Conservation (phyloP, 352 stramenopile genomes). For the Phytophthora foliorum region DNA sequence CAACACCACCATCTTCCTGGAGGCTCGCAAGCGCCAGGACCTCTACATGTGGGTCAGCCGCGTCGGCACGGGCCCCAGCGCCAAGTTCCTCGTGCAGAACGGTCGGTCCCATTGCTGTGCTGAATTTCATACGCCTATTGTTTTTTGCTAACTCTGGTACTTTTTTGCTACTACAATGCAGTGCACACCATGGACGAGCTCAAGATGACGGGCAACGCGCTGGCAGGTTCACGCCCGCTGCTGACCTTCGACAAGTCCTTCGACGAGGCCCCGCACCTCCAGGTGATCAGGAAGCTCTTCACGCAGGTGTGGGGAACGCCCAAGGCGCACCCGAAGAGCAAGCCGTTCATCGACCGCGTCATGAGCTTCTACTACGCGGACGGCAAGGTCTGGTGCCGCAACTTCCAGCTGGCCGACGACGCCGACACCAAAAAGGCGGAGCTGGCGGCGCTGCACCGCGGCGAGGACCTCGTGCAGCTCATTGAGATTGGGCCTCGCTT, state of each 20-base stretch:
- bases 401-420: slow-evolving; percentile 95
- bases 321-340: slow-evolving; percentile 99
- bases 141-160: not conserved
- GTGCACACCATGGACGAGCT: slow-evolving; percentile 99
- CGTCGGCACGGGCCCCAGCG: slow-evolving; percentile 95
- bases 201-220: slow-evolving; percentile 99
- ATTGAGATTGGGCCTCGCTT: slow-evolving; percentile 99
- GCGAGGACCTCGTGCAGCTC: slow-evolving; percentile 94
- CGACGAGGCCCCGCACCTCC: slow-evolving; percentile 91
- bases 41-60: slow-evolving; percentile 99
- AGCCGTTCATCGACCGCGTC: slow-evolving; percentile 99
- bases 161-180: slow-evolving; percentile 24
- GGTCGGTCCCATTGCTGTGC: slow-evolving; percentile 36
- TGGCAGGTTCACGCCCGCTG: slow-evolving; percentile 97
- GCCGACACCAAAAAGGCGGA: slow-evolving; percentile 94
- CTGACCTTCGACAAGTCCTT: slow-evolving; percentile 98
- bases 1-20: slow-evolving; percentile 97
- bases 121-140: not conserved
- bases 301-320: slow-evolving; percentile 96
- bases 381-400: slow-evolving; percentile 98
- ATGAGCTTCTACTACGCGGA: slow-evolving; percentile 97
- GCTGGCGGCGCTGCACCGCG: slow-evolving; percentile 81
- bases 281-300: slow-evolving; percentile 98
- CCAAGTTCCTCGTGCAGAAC: slow-evolving; percentile 99
- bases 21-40: slow-evolving; percentile 98